Evolutionary conservation across 139 green algal genomes (phyloP), one percentile per base, ranked within the genome.

Genomic region (Picochlorum sp.): DNA sequence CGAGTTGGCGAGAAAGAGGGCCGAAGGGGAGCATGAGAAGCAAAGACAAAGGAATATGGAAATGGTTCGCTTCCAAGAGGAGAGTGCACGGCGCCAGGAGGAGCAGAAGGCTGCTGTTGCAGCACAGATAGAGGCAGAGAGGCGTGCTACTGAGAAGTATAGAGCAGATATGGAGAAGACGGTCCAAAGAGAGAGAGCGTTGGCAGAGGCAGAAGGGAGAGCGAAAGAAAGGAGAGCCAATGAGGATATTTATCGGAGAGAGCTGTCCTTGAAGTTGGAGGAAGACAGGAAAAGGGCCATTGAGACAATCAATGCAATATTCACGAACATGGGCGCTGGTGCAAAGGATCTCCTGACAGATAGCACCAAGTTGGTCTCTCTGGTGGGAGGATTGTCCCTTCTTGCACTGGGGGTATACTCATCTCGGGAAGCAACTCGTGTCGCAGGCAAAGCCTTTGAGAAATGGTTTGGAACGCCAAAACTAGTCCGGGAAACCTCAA

Each of bases 171-270:
- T 94, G 32, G 82, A 94, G 52, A 90, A 90, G 65, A 61, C 85
- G 62, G 71, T 96, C 4, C 84, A 96, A 75, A 75, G 85, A 15
- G 87, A 96, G 65, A 87, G 82, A 65, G 87, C 87, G 5, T 73
- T 97, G 49, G 89, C 90, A 21, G 94, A 99, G 74, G 94, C 92
- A 8, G 90, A 98, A 76, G 94, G 88, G 5, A 75, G 92, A 37
- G 86, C 87, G 30, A 77, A 82, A 62, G 94, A 99, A 78, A 76
- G 81, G 16, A 76, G 92, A 2, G 79, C 88, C 66, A 98, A 97
- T 72, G 92, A 97, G 74, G 94, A 99, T 74, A 81, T 99, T 44
- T 95, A 96, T 82, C 69, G 89, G 8, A 69, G 76, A 41, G 69
- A 82, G 69, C 68, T 88, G 62, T 32, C 75, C 52, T 54, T 82